Evolutionary conservation across 768 basidiomycete genomes (phyloP).

Genomic region (Filobasidium wieringae): DNA sequence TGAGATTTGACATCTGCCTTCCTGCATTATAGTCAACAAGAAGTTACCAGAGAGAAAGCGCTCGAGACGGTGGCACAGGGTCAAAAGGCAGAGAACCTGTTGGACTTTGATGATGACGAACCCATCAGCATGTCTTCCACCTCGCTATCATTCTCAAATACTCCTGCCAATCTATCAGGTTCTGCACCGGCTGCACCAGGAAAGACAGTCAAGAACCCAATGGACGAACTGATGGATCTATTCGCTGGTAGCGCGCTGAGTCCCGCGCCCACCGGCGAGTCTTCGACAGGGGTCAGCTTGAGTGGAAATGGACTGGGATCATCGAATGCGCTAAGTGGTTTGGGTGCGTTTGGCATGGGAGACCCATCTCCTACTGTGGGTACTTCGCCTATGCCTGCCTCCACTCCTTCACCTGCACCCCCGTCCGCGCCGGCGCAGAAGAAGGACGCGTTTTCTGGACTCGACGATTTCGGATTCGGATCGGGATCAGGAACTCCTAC

Average conservation of each 20-base stretch:
- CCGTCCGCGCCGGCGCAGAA: background rate
- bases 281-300: too few relatives aligned
- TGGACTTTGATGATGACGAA: constrained; percentile 68
- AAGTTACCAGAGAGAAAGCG: constrained; percentile 63
- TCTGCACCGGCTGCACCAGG: constrained; percentile 24
- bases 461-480: background rate
- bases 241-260: constrained; percentile 48
- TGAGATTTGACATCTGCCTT: background rate
- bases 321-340: too few relatives aligned
- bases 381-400: background rate
- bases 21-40: constrained; percentile 42
- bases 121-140: constrained; percentile 49
- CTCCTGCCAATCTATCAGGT: constrained; percentile 40
- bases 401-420: background rate
- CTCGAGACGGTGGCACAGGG: constrained; percentile 84
- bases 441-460: background rate
- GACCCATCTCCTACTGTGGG: background rate
- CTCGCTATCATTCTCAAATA: constrained; percentile 36
- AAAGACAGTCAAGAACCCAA: constrained; percentile 66
- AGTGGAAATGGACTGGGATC: too few relatives aligned
- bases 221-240: constrained; percentile 87
- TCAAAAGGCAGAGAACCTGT: constrained; percentile 84
- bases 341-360: background rate
- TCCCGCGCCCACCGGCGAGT: background rate
- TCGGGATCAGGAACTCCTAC: too few relatives aligned